These are phyloP conservation scores for Eucalyptus polyanthemos DNA, from an alignment of 345 rosid species.

Conservation along the genomic window DNA sequence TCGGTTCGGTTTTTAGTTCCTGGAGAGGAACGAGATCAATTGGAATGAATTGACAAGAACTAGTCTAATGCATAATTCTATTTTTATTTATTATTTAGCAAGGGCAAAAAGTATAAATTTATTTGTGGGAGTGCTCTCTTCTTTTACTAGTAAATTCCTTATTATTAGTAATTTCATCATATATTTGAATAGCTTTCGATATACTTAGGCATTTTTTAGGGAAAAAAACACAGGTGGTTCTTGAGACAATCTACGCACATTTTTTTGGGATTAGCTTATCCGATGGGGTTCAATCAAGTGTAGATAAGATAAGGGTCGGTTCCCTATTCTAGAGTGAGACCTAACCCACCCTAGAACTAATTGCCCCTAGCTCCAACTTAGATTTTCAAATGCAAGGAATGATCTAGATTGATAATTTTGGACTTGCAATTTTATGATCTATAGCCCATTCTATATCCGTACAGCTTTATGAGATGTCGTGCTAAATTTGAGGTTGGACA, in stretches of 20 bases:
- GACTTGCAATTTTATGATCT: background rate
- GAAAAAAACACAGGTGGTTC: background rate
- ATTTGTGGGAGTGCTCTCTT: background rate
- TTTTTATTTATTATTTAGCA: background rate
- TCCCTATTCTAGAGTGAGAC: background rate
- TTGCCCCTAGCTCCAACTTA: background rate
- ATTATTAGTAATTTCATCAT: background rate
- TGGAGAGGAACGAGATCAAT: background rate
- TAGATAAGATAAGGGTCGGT: too few species aligned
- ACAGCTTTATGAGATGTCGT: background rate
- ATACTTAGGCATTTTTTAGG: background rate
- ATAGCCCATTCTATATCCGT: background rate
- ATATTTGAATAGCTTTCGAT: background rate
- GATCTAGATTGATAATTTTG: background rate
- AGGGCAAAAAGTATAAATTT: background rate
- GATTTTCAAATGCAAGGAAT: background rate
- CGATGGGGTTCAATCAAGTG: too few species aligned
- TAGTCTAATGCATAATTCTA: background rate
- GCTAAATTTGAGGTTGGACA: background rate
- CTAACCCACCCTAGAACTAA: background rate
- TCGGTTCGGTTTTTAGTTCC: too few species aligned
- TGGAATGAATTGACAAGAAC: background rate
- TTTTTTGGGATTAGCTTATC: background rate
- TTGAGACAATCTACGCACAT: background rate
- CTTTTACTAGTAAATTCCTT: background rate